Base-by-base conservation (phyloP, 2,329 filamentous ascomycete species). In the Tolypocladium album region DNA sequence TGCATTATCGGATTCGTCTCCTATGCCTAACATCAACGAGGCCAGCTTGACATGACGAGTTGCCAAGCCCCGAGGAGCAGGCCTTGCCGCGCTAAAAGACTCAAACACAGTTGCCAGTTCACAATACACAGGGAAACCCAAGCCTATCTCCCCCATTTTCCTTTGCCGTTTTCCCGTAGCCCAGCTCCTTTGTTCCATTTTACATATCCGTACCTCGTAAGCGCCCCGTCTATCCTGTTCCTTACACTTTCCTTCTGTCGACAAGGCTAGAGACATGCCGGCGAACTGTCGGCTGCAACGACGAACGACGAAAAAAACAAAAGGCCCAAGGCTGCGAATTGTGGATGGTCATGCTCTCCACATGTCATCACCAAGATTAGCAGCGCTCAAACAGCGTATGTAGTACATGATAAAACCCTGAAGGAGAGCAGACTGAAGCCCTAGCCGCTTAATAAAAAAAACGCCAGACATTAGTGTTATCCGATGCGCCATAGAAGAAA, bases 401-500 rank as follows among this genome's bases (percentile, higher is more conserved):
- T 22, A 38, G 50, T 55, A 55, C 50, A 36, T 36, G 50, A n/a
- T 36, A 34, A 55, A 31, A 31, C 50, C 11, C 13, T 38, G 50
- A n/a, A 55, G 13, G 13, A 7, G 36, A 38, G 20, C 31, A 43
- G 24, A 4, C 9, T n/a, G 17, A 43, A 31, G 34, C 55, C 34
- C 22, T 8, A 45, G 31, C 34, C 39, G 55, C 55, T 57, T 24
- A 43, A 57, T 4, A 57, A 42, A 2, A 2, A 57, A 34, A n/a
- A 40, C 39, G 12, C 17, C 12, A 57, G n/a, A n/a, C 42, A 66
- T 64, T 60, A 67, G 60, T 62, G 65, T 65, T 65, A 66, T 59
- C 61, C 64, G 60, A 60, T 62, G 63, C 60, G 59, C 58, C 45
- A n/a, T 22, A 34, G n/a, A 55, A 47, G 56, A 39, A 58, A n/a